Evolutionary conservation across 768 basidiomycete genomes (phyloP).

Genomic region (Saitozyma sp.): DNA sequence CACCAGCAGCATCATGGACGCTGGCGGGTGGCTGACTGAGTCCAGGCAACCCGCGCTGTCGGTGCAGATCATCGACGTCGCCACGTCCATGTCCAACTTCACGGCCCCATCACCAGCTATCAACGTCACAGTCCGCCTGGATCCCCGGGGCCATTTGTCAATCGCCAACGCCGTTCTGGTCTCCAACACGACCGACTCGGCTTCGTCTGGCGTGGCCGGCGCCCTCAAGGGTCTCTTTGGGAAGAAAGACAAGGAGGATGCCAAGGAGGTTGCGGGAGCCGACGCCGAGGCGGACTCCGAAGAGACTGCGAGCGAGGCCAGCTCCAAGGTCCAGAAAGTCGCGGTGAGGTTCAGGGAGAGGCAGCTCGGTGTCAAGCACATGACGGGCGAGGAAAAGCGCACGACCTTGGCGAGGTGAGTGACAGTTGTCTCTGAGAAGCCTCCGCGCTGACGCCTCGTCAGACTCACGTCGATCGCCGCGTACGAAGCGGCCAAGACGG

Average conservation of each 20-base stretch:
- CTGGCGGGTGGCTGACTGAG: not conserved
- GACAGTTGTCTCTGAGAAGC: not conserved
- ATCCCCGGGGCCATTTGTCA: constrained; percentile 81
- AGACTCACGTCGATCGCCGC: constrained; percentile 78
- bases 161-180: constrained; percentile 75
- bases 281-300: constrained; percentile 29
- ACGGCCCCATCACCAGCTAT: constrained; percentile 82
- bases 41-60: constrained; percentile 60
- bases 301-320: constrained; percentile 31
- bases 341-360: constrained; percentile 64
- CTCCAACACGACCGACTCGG: constrained; percentile 63
- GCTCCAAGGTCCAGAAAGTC: constrained; percentile 60
- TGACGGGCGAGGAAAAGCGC: constrained; percentile 76
- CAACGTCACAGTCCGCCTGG: constrained; percentile 77
- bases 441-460: constrained; percentile 4
- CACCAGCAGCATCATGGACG: not conserved
- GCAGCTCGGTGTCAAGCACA: constrained; percentile 69
- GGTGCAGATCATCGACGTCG: constrained; percentile 69
- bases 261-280: constrained; percentile 37
- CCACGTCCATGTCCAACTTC: constrained; percentile 75
- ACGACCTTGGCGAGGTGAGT: constrained; percentile 65
- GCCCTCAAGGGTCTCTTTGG: constrained; percentile 88
- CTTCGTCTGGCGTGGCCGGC: constrained; percentile 56
- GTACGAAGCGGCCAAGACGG: constrained; percentile 72
- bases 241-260: constrained; percentile 53